Evolutionary conservation across 768 basidiomycete species (phyloP).

Genomic region (Mycena olivaceomarginata): DNA sequence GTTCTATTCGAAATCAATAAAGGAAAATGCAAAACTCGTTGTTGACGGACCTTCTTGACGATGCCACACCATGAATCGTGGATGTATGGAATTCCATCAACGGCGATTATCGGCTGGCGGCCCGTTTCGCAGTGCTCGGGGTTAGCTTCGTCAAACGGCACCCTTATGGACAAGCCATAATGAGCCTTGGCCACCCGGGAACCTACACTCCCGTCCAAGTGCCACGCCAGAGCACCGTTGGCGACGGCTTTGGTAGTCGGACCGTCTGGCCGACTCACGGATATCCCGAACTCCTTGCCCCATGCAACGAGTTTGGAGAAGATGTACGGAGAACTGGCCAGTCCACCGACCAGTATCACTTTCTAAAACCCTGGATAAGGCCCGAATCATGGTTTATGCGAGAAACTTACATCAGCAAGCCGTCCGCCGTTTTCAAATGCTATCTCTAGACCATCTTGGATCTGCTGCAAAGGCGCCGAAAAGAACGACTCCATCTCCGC

Average conservation of each 20-base stretch:
- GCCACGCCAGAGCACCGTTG: constrained; percentile 55
- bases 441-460: constrained; percentile 43
- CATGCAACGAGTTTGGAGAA: constrained; percentile 48
- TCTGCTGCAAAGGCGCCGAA: constrained; percentile 37
- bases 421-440: constrained; percentile 45
- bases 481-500: constrained; percentile 46
- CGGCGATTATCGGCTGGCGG: background rate
- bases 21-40: background rate
- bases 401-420: constrained; percentile 42
- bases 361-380: constrained; percentile 39
- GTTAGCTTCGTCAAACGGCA: constrained; percentile 31
- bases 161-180: constrained; percentile 45
- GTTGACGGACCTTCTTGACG: constrained; percentile 46
- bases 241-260: constrained; percentile 52
- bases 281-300: constrained; percentile 44
- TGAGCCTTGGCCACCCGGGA: constrained; percentile 50
- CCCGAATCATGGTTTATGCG: too few species aligned
- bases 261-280: constrained; percentile 49
- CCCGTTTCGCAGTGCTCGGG: constrained; percentile 33
- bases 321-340: constrained; percentile 53
- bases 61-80: constrained; percentile 46
- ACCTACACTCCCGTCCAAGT: constrained; percentile 49
- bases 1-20: constrained; percentile 29
- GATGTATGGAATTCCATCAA: constrained; percentile 35
- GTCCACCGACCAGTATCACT: constrained; percentile 54